phyloP scores from a whole-genome alignment of 1,284 basidiomycete species.

The Termitomyces sp. region DNA sequence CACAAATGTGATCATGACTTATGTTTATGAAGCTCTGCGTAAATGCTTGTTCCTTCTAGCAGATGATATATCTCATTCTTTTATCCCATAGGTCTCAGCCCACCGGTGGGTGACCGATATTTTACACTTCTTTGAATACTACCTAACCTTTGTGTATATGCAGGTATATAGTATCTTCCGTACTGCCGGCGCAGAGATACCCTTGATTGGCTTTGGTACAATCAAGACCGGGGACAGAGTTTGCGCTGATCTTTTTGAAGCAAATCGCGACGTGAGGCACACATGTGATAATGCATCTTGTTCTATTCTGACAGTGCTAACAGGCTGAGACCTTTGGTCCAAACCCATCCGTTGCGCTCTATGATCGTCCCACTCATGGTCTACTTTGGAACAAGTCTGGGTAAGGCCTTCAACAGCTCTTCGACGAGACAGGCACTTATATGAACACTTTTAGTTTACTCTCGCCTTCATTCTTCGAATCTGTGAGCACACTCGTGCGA shows the following conservation, averaged over 20 bases:
- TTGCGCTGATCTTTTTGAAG: slow-evolving; percentile 36
- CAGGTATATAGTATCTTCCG: slow-evolving; percentile 39
- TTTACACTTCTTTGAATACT: neutral
- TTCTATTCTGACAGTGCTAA: neutral
- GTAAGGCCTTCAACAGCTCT: slow-evolving; percentile 20
- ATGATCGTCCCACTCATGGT: slow-evolving; percentile 23
- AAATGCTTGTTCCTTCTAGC: slow-evolving; percentile 19
- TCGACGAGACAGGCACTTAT: neutral
- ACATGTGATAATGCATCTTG: neutral
- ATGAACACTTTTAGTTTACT: slow-evolving; percentile 30
- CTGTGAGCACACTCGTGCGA: slow-evolving; percentile 22
- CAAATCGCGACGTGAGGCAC: slow-evolving; percentile 37
- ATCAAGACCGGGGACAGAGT: slow-evolving; percentile 32
- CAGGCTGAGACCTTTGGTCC: slow-evolving; percentile 20
- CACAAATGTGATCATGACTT: slow-evolving; percentile 32
- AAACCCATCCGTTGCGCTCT: slow-evolving; percentile 16
- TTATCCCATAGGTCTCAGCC: slow-evolving; percentile 23
- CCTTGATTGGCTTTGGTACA: slow-evolving; percentile 21
- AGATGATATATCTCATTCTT: neutral
- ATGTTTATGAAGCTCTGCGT: slow-evolving; percentile 52
- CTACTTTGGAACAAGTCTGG: slow-evolving; percentile 35
- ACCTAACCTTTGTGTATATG: neutral
- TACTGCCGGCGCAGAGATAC: slow-evolving; percentile 27
- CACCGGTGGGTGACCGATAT: slow-evolving; percentile 21
- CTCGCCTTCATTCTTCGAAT: slow-evolving; percentile 37